Base-by-base conservation (phyloP, 164 flowering plant genomes). In the Magnolia changhungtana region DNA sequence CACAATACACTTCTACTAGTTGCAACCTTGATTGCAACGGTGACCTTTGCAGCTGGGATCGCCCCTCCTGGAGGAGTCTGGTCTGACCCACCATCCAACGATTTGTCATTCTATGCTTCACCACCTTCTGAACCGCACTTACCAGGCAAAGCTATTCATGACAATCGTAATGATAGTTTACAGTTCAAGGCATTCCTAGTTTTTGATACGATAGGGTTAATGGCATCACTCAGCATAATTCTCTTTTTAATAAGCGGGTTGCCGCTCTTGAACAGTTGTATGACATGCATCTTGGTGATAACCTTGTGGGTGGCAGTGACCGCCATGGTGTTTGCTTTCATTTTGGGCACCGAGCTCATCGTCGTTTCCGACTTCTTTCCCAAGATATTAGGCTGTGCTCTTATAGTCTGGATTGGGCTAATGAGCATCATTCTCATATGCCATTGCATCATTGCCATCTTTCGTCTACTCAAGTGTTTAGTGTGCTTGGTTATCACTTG, bases 171-270 rank as follows among this genome's bases (percentile, higher is more conserved):
- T 21, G n/a, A 10, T 3, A n/a, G 10, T 31, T 4, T 0, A 55
- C 0, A 24, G 50, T 58, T 14, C 65, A 58, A 27, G 45, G 4
- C 4, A 1, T 79, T 76, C 73, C n/a, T 77, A 10, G 29, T 19
- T 16, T 65, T 11, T 63, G 78, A 84, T 72, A 76, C 81, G 1
- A 14, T 72, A 5, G 79, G 74, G 0, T 80, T 84, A 52, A 49
- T 84, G 7, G 73, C 80, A 3, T 79, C 85, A 24, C 77, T 79
- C 0, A 79, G 78, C 80, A 77, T 79, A 61, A 83, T 81, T 23
- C n/a, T 83, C 50, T 37, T 83, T 14, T 64, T 81, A 0, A 72
- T 83, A 6, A 77, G 82, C 45, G 84, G 84, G 19, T 51, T 78
- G n/a, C 68, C 76, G 8, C 67, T 73, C 5, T 27, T 45, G 24